Evolutionary conservation across 2,329 filamentous ascomycete genomes (phyloP), one percentile per base, ranked within the genome.

Genomic region (Aspergillus oerlinghausenensis): DNA sequence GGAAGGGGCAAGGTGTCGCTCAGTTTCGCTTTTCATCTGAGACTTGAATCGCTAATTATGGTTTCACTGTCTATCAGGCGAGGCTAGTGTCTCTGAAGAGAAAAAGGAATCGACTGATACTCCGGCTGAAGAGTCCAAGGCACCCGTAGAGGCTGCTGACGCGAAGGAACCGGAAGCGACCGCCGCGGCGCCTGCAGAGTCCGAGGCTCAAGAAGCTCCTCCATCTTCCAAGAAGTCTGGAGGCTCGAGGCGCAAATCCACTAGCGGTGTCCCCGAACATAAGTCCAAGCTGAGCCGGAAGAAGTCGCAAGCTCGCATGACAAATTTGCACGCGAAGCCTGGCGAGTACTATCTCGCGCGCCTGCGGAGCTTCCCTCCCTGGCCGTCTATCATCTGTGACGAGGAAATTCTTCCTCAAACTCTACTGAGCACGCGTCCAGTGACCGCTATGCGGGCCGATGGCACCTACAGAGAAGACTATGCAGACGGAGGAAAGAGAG

Each of bases 301-400:
- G 81, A 89, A 86, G 71, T 92, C 89, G 50, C 87, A 87, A 76
- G 81, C 83, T 60, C 87, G 87, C 70, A 80, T 89, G 61, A 82
- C 82, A 48, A 84, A 91, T 65, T 81, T 90, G 53, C 85, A 96
- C 70, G 92, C 90, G 62, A 82, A 96, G 78, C 90, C 94, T 4
- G 94, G 95, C 65, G 88, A 97, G 67, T 89, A 92, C 76, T 97
- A 89, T 77, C 87, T 96, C 70, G 91, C 95, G 62, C 90, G 92
- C 74, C 86, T 99, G 75, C 96, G 95, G 81, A 94, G 93, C 58
- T 96, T 90, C 75, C 90, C 94, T 32, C 88, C 90, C 42, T 99
- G 94, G 94, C 94, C 94, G 17, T 88, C 91, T 54, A 89, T 99
- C 70, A 86, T 99, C 66, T 94, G 90, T 73, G 92, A 96, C 71